Base-by-base conservation (phyloP, 2,329 filamentous ascomycete genomes). In the Fusarium nisikadoi region DNA sequence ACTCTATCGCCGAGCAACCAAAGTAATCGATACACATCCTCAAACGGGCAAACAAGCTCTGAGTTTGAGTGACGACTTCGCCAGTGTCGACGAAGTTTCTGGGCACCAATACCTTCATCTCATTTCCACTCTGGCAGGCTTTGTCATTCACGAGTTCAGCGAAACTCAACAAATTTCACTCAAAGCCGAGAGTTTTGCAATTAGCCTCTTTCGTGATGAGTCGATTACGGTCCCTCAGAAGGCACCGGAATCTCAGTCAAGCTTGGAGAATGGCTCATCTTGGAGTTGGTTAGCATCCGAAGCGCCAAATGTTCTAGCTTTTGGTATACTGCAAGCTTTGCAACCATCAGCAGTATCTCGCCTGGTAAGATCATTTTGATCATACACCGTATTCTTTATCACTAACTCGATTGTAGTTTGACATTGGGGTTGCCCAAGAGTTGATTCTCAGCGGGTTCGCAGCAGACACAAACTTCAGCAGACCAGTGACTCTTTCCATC, bases 1-100 rank as follows among this genome's bases (percentile, higher is more conserved):
- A 25, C 78, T 87, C 6, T 87, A 86, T 69, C 80, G 81, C 12
- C 79, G 80, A 23, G 81, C 82, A 8, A 84, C 83, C 2, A 80
- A 78, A 41, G 56, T 70, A 11, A 70, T 79, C 29, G 71, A 75
- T 2, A 61, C 68, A 6, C 68, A 77, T 13, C 56, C 71, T 8
- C 62, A 65, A 19, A 68, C 72, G 35, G 65, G 65, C 10, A 71
- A 64, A 12, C 60, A 66, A 27, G 72, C 72, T 6, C 76, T 84
- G 23, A 71, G 65, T 16, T 71, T 84, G 16, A 81, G 80, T 29
- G 75, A 78, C 17, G 79, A 81, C 46, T 80, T 84, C 41, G 53
- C 62, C 17, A 75, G 68, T 3, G 58, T 66, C 5, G 77, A 81
- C 16, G 70, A 64, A 13, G 66, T 75, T 12, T 73, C 78, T 13